Conservation (phyloP, 179 eudicot genomes). For the Pouteria campechiana region DNA sequence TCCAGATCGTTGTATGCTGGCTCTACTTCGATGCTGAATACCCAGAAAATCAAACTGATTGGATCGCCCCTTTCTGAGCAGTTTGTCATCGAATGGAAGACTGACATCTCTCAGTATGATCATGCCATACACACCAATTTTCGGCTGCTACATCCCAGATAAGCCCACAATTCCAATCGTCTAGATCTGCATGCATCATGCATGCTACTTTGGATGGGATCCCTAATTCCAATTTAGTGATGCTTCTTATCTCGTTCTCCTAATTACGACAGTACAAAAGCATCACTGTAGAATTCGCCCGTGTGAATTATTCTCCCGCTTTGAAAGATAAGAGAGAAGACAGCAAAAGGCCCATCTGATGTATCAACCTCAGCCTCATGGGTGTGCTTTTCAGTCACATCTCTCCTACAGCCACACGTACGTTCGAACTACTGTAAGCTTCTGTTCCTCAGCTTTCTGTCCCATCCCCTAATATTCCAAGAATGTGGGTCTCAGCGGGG, state of each 20-base stretch:
- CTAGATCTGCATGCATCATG: too few species aligned
- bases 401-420: constrained; percentile 27
- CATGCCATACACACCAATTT: too few species aligned
- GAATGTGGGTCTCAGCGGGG: constrained; percentile 11
- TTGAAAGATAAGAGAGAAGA: constrained; percentile 5
- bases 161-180: too few species aligned
- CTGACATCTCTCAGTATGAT: too few species aligned
- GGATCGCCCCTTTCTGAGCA: too few species aligned
- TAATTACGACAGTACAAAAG: too few species aligned
- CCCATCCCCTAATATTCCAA: constrained; percentile 30
- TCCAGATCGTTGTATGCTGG: background rate
- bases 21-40: constrained; percentile 1
- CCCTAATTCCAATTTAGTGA: too few species aligned
- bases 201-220: too few species aligned
- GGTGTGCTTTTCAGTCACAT: constrained; percentile 25
- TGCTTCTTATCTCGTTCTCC: too few species aligned
- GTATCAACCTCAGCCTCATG: constrained; percentile 9
- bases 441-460: constrained; percentile 51
- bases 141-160: too few species aligned
- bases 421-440: constrained; percentile 27
- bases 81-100: too few species aligned
- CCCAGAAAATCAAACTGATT: constrained; percentile 6
- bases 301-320: constrained; percentile 7
- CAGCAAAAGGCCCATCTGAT: constrained; percentile 3
- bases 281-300: too few species aligned